Conservation (phyloP, 805 yeast species). For the Myxozyma lipomycoides region DNA sequence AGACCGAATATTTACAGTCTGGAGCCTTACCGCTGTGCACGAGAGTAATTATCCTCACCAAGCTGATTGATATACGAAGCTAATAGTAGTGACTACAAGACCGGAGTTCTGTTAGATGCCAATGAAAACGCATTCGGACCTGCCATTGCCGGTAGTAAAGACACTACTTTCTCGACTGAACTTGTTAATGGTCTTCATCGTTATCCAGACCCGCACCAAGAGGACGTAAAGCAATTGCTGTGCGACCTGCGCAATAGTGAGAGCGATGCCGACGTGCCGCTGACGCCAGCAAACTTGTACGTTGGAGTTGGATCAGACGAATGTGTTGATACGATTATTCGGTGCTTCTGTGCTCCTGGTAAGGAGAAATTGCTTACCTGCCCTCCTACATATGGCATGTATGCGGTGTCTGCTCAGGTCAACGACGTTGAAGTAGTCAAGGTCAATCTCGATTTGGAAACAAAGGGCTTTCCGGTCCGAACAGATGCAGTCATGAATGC, state of each 20-base stretch:
- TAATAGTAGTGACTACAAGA: constrained; percentile 60
- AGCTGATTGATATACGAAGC: neutral
- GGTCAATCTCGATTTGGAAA: constrained; percentile 65
- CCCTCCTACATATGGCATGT: constrained; percentile 99
- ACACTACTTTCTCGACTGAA: constrained; percentile 44
- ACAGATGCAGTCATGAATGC: constrained; percentile 51
- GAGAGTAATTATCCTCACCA: constrained; percentile 51
- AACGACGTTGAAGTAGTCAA: constrained; percentile 77
- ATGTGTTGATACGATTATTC: constrained; percentile 79
- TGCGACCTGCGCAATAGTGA: constrained; percentile 61
- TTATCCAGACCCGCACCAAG: constrained; percentile 96
- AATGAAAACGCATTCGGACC: constrained; percentile 96
- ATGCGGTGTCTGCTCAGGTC: constrained; percentile 81
- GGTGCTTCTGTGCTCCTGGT: constrained; percentile 81
- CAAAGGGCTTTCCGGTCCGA: constrained; percentile 55
- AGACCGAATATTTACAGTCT: constrained; percentile 80
- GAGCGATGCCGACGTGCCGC: constrained; percentile 28
- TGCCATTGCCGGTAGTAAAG: constrained; percentile 41
- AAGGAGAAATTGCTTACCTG: constrained; percentile 75
- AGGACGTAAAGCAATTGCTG: constrained; percentile 65
- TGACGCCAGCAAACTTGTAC: constrained; percentile 68
- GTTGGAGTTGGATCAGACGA: constrained; percentile 98
- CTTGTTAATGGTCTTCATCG: constrained; percentile 62
- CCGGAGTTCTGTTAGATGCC: constrained; percentile 87
- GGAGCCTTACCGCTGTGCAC: constrained; percentile 93